Percentiles rank a stretch among this genome's conserved stretches.
Conservation (phyloP, 2,329 filamentous ascomycete genomes). For the Falciphora oryzae region DNA sequence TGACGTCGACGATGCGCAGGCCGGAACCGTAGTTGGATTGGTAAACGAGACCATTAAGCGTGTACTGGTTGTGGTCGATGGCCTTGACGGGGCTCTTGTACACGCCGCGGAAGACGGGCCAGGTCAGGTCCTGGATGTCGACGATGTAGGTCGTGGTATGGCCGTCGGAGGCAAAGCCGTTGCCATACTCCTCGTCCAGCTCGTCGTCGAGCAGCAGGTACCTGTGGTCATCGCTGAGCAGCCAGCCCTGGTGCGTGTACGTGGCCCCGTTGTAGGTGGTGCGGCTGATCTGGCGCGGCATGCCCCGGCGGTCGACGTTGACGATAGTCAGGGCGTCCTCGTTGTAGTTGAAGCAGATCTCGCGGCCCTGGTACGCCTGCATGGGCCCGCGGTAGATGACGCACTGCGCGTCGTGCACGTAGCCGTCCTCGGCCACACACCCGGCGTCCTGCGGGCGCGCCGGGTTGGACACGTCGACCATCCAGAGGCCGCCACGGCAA, state of each 20-base stretch:
- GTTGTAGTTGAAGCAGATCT: conserved; percentile 54
- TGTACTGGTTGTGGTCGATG: conserved; percentile 41
- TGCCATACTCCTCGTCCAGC: conserved; percentile 36
- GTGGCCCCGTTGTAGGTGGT: conserved; percentile 48
- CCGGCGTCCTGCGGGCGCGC: conserved; percentile 44
- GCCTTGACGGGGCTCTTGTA: conserved; percentile 32
- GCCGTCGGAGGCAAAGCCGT: conserved; percentile 22
- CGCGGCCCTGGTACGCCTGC: conserved; percentile 36
- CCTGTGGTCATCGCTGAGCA: conserved; percentile 37
- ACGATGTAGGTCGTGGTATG: conserved; percentile 44
- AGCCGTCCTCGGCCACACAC: conserved; percentile 49
- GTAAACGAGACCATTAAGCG: conserved; percentile 33
- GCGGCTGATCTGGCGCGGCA: not conserved
- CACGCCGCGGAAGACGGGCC: conserved; percentile 35
- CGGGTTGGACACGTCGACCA: conserved; percentile 50
- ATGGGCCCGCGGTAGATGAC: conserved; percentile 48
- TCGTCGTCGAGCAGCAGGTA: conserved; percentile 46
- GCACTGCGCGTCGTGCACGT: conserved; percentile 58
- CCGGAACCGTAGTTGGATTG: conserved; percentile 42
- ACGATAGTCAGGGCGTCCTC: conserved; percentile 42
- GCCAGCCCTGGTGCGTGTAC: conserved; percentile 53
- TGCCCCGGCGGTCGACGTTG: conserved; percentile 25
- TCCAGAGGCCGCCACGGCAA: conserved; percentile 49
- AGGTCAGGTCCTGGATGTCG: conserved; percentile 37
- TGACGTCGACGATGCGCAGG: conserved; percentile 29